phyloP scores from a whole-genome alignment of 1,284 basidiomycete species.

The Sanguinoderma infundibulare region DNA sequence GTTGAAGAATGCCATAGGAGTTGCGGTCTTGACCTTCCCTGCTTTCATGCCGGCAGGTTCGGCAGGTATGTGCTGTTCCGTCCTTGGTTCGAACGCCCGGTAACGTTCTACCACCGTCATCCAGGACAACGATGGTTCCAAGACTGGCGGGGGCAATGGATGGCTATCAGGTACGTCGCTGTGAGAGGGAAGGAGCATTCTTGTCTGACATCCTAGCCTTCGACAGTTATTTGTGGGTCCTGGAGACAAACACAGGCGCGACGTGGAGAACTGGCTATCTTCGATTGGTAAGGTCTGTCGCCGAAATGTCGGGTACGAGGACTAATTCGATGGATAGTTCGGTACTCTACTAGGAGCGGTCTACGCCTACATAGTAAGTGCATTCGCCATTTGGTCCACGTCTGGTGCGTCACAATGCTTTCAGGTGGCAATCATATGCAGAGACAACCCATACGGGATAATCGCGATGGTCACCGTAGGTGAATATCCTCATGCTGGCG shows the following conservation, averaged over 20 bases:
- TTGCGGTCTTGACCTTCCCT: slow-evolving; percentile 47
- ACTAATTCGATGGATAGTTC: slow-evolving; percentile 31
- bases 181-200: not conserved
- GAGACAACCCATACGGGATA: slow-evolving; percentile 49
- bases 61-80: slow-evolving; percentile 34
- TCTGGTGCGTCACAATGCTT: not conserved
- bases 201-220: not conserved
- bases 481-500: not conserved
- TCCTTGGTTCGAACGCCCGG: not conserved
- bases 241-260: slow-evolving; percentile 56
- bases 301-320: too few relatives aligned
- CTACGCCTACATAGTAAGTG: slow-evolving; percentile 50
- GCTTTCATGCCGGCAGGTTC: slow-evolving; percentile 46
- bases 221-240: slow-evolving; percentile 49
- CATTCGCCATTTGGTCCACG: not conserved
- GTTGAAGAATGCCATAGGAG: slow-evolving; percentile 50
- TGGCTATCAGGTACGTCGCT: slow-evolving; percentile 43
- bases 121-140: slow-evolving; percentile 46
- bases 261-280: slow-evolving; percentile 54
- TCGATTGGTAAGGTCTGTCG: slow-evolving; percentile 41
- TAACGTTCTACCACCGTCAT: not conserved
- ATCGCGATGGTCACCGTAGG: slow-evolving; percentile 47
- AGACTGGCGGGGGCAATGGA: slow-evolving; percentile 50
- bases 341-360: slow-evolving; percentile 51
- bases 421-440: slow-evolving; percentile 47